Conservation (phyloP, 78 protist genomes). For the Cavenderia fasciculata region DNA sequence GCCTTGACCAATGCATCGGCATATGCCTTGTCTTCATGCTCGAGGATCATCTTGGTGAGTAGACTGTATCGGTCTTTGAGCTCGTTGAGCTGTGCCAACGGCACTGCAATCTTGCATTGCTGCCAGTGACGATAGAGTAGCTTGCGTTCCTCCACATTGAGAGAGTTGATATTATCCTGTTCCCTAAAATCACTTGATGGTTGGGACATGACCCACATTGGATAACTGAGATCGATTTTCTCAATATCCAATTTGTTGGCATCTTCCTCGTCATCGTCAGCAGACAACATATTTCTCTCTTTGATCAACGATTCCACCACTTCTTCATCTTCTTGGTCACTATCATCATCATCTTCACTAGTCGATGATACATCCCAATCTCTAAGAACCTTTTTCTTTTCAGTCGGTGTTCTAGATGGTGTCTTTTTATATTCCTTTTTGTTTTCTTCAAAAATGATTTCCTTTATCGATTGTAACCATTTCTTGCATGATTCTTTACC, state of each 20-base stretch:
- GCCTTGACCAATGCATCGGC: not conserved
- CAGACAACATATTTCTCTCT: not conserved
- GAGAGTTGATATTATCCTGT: not conserved
- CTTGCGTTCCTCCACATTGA: not conserved
- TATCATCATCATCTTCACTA: constrained; percentile 33
- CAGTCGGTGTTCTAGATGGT: not conserved
- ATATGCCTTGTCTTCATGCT: constrained; percentile 34
- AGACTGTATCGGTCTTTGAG: not conserved
- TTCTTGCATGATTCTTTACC: not conserved
- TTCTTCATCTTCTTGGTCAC: constrained; percentile 49
- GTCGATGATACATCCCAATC: not conserved
- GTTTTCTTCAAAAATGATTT: not conserved
- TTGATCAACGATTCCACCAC: not conserved
- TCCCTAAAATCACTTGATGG: not conserved
- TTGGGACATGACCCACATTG: not conserved
- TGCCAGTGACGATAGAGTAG: constrained; percentile 13
- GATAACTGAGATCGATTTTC: not conserved
- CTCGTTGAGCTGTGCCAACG: not conserved
- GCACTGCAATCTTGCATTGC: not conserved
- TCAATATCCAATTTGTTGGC: not conserved
- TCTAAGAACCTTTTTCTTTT: not conserved
- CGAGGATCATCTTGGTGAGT: not conserved
- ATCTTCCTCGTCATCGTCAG: not conserved
- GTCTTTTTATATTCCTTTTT: not conserved
- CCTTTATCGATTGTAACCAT: constrained; percentile 1